A percentile compares a stretch with the other conserved stretches of the same genome.
These are phyloP conservation scores for Pichia sp. DNA, from an alignment of 1,139 yeast species.

Conservation along the genomic window DNA sequence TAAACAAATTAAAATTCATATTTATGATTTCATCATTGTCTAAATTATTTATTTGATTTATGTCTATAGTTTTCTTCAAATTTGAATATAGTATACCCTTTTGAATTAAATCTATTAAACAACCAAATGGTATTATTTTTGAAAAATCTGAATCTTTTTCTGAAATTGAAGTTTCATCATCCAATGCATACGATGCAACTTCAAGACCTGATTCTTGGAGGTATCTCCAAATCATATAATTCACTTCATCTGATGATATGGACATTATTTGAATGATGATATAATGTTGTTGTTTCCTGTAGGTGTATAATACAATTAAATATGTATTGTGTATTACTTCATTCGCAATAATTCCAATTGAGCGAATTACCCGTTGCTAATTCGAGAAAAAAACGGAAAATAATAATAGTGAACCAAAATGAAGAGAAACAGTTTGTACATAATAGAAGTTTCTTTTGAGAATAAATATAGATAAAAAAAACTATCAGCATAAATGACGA, in stretches of 20 bases:
- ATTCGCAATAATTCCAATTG: too few relatives aligned
- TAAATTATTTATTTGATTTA: slow-evolving; percentile 2
- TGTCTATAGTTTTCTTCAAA: slow-evolving; percentile 40
- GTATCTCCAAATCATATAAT: slow-evolving; percentile 90
- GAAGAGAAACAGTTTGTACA: too few relatives aligned
- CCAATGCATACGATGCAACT: slow-evolving; percentile 74
- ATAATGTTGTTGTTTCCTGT: not conserved
- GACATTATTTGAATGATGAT: slow-evolving; percentile 45
- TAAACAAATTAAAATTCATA: slow-evolving; percentile 27
- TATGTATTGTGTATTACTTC: not conserved
- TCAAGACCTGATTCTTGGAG: slow-evolving; percentile 83
- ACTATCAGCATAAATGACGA: not conserved
- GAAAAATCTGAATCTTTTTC: slow-evolving; percentile 48
- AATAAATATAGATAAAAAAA: too few relatives aligned
- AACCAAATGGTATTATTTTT: slow-evolving; percentile 57
- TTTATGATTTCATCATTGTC: slow-evolving; percentile 22
- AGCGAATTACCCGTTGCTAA: too few relatives aligned
- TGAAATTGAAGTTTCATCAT: slow-evolving; percentile 63
- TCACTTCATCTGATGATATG: slow-evolving; percentile 74
- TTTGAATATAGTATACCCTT: slow-evolving; percentile 72
- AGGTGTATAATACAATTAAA: not conserved
- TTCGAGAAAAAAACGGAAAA: too few relatives aligned
- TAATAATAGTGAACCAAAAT: too few relatives aligned
- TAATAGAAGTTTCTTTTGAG: too few relatives aligned
- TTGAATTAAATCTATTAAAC: slow-evolving; percentile 73